Base-by-base conservation (phyloP, 176 grass and related monocot genomes). In the Calamus simplicifolius region DNA sequence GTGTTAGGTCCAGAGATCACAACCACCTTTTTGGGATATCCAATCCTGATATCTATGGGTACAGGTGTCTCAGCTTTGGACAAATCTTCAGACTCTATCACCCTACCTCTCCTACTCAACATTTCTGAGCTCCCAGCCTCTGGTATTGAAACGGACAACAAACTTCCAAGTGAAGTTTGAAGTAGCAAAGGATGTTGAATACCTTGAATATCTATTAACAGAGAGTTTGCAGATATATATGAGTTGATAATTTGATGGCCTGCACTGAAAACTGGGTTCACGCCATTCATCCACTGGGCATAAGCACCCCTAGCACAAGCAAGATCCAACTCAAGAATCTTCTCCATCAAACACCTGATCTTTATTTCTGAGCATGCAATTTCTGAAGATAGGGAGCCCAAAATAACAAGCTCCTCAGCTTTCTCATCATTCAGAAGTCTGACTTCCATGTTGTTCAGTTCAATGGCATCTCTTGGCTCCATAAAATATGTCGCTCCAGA, bases 1-100 rank as follows among this genome's bases (percentile, higher is more conserved):
- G 86, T 81, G n/a, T 89, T 89, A n/a, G 86, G 86, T 66, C 86
- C 81, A 17, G 86, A 89, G 63, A 89, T 89, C 75, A 89, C 86
- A 73, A 89, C 54, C 67, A 89, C 77, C 67, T 76, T 85, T 27
- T 74, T 75, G 27, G 62, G 6, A 8, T 23, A 61, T 51, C 73
- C 62, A 21, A 89, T 79, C 60, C 17, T 60, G 31, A 89, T 79
- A 38, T 85, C 81, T 58, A 89, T n/a, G 2, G 81, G 81, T 70
- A 85, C 59, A 81, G 86, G 81, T 60, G 70, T 68, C 64, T 64
- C 51, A 54, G 57, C 18, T 58, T 54, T 50, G 62, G 26, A 19
- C 8, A 49, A 19, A 62, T 71, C 81, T 43, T 64, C 16, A 5
- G 75, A 66, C 18, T 61, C 63, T 5, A 67, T 26, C 27, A 15